These are phyloP conservation scores for Lentinus brumalis DNA, from an alignment of 768 basidiomycete species.

Conservation along the genomic window DNA sequence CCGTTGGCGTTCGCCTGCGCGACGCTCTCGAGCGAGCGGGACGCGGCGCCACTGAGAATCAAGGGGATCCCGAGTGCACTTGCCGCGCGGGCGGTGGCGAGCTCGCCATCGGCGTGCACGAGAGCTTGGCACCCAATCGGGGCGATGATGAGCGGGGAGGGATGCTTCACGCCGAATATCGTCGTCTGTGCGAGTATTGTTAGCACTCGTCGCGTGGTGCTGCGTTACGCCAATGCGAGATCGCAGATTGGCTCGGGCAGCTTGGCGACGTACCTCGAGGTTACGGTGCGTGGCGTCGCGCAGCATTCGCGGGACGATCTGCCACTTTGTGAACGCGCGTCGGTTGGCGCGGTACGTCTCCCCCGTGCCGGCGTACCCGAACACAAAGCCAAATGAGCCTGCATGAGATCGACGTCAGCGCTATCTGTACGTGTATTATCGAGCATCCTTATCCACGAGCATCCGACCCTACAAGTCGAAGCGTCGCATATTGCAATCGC, in stretches of 20 bases:
- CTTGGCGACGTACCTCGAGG: slow-evolving; percentile 50
- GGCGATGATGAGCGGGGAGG: slow-evolving; percentile 64
- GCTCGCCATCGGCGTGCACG: slow-evolving; percentile 69
- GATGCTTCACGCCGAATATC: slow-evolving; percentile 66
- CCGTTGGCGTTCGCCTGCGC: slow-evolving; percentile 70
- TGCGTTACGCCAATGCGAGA: too few species aligned
- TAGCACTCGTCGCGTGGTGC: background rate
- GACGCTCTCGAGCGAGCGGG: slow-evolving; percentile 76
- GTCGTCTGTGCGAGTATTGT: slow-evolving; percentile 49
- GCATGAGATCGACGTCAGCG: background rate
- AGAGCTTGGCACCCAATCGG: slow-evolving; percentile 82
- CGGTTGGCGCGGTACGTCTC: slow-evolving; percentile 70
- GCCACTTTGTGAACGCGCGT: slow-evolving; percentile 63
- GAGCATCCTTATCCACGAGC: too few species aligned
- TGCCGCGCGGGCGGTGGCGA: slow-evolving; percentile 69
- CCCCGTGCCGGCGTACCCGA: slow-evolving; percentile 73
- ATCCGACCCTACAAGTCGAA: too few species aligned
- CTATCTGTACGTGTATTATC: too few species aligned
- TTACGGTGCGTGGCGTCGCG: slow-evolving; percentile 56
- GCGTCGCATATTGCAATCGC: too few species aligned
- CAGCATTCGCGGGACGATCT: slow-evolving; percentile 83
- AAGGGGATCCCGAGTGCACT: slow-evolving; percentile 63
- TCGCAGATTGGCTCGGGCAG: too few species aligned
- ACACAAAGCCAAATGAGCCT: slow-evolving; percentile 76
- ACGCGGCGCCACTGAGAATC: slow-evolving; percentile 75